A percentile compares a stretch with the other conserved stretches of the same genome.
These are phyloP conservation scores for Rhodomyrtus psidioides DNA, from an alignment of 441 rosid genomes.

Conservation along the genomic window DNA sequence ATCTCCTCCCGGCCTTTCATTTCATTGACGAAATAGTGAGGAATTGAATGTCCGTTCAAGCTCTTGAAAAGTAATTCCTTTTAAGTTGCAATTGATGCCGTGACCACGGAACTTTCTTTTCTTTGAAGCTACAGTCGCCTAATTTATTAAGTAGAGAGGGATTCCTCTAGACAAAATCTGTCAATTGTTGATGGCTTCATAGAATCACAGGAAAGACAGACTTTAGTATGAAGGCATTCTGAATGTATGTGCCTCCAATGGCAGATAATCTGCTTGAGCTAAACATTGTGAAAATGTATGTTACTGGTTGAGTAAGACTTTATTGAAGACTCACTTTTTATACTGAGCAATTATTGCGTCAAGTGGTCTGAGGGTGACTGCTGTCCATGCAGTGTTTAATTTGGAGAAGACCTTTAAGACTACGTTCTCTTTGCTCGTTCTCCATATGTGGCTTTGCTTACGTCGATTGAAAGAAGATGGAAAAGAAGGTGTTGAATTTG, in stretches of 20 bases:
- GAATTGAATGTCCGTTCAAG: background rate
- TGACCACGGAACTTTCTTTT: background rate
- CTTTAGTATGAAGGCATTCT: background rate
- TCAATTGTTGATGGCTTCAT: background rate
- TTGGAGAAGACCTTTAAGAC: conserved; percentile 90
- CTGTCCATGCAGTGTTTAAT: conserved; percentile 58
- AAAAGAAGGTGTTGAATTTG: conserved; percentile 85
- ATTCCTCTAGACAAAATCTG: background rate
- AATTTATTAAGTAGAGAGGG: background rate
- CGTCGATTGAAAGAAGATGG: conserved; percentile 88
- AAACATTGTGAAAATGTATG: background rate
- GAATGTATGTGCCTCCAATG: background rate
- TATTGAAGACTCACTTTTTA: background rate
- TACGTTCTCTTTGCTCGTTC: conserved; percentile 78
- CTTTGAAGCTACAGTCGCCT: background rate
- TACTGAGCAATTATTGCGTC: background rate
- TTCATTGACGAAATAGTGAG: background rate
- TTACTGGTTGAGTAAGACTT: background rate
- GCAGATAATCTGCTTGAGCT: background rate
- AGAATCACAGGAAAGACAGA: background rate
- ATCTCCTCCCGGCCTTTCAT: background rate
- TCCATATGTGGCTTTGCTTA: conserved; percentile 86
- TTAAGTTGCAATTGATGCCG: background rate
- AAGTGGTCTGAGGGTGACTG: background rate
- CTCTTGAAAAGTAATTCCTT: background rate